Base-by-base conservation (phyloP, 2,329 filamentous ascomycete species). In the Colletotrichum sp. region DNA sequence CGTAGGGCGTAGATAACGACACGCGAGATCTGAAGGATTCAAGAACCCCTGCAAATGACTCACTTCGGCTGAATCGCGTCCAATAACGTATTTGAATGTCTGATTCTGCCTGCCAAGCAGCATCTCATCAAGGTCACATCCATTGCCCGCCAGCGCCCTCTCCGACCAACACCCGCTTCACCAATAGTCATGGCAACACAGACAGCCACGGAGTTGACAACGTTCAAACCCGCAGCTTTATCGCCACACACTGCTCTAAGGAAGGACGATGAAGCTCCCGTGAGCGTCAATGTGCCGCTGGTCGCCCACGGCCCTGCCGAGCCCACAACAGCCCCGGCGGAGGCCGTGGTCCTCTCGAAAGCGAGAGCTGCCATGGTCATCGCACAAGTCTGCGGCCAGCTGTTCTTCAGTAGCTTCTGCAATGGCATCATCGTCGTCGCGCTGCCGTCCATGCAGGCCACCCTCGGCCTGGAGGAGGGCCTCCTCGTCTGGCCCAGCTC, bases 401-500 rank as follows among this genome's bases (percentile, higher is more conserved):
- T 36, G 13, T 55, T 70, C 38, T 64, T 70, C 68, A 55, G 36
- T 28, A 70, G 36, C 36, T 70, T 70, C 58, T 64, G 56, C 56
- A 55, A 70, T 28, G 68, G 68, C 28, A 64, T 70, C 58, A 28
- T 70, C 21, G 68, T 70, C 58, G 38, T 70, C 36, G 68, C 67
- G 7, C 21, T 70, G 9, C 67, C 67, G 13, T 58, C 67, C 13
- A 70, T 70, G 56, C 67, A 64, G n/a, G 6, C 15, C 38, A 28
- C 26, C 28, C 38, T 70, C 24, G 58, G 38, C 10, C 28, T 64
- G 28, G 58, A 24, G 18, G 67, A 70, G n/a, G 56, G 26, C 7
- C 66, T 69, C 3, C 66, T 69, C 34, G 66, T 61, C 66, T 69
- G 66, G 66, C 55, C 34, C 26, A 60, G 52, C 34, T 69, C 66